These are phyloP conservation scores for Citrus hindsii DNA, from an alignment of 345 rosid species.

Conservation along the genomic window DNA sequence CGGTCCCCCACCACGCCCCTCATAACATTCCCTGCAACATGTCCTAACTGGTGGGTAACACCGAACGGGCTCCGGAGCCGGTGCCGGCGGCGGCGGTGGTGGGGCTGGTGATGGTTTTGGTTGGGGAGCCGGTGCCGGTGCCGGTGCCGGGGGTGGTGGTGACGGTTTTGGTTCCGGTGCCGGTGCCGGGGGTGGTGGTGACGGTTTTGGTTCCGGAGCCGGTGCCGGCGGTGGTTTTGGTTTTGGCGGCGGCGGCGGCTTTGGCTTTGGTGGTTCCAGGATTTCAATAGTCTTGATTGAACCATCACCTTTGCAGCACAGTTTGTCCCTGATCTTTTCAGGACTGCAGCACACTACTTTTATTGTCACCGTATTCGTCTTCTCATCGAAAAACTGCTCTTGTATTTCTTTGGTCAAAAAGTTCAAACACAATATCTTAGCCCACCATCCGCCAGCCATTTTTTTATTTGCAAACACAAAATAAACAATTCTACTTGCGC, in stretches of 20 bases:
- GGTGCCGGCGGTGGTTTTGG: no score
- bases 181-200: no score
- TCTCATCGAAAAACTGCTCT: constrained; percentile 59
- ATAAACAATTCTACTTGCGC: no score
- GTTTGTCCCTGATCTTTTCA: constrained; percentile 52
- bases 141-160: background rate
- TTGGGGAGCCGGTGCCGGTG: background rate
- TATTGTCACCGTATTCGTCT: constrained; percentile 53
- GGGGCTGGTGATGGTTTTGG: no score
- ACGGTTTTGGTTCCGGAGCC: no score
- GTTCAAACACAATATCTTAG: constrained; percentile 11
- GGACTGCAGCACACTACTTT: constrained; percentile 74
- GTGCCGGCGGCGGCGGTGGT: background rate
- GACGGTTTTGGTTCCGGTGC: no score
- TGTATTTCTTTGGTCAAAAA: constrained; percentile 58
- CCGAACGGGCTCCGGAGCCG: background rate
- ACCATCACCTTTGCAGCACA: constrained; percentile 51
- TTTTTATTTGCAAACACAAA: no score
- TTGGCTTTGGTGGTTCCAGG: constrained; percentile 12
- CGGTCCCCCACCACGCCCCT: constrained; percentile 6
- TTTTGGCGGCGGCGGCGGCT: background rate
- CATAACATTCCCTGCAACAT: background rate
- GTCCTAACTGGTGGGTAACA: background rate
- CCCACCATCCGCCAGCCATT: constrained; percentile 21
- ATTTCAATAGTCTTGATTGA: constrained; percentile 50